Base-by-base conservation (phyloP, 257 asterid genomes). In the Dorcoceras hygrometricum region DNA sequence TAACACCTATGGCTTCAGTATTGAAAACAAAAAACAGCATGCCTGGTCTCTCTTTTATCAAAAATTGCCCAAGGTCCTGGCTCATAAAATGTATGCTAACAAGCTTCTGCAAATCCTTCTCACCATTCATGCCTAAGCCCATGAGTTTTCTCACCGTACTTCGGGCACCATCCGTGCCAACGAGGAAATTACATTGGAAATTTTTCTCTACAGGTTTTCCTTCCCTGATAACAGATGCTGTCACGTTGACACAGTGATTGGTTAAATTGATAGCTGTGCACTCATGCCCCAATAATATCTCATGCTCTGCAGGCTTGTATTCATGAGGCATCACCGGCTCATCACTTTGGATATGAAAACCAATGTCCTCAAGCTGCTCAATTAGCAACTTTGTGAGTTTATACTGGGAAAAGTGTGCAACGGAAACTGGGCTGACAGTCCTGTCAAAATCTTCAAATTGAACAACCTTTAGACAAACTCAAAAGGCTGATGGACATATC, bases 371-470 rank as follows among this genome's bases (percentile, higher is more conserved):
- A 27, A 90, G 88, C 79, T 90, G 88, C 74, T 86, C 75, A 67
- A 81, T 64, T 61, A 90, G 85, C 76, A 93, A 70, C 27, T 78
- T 68, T 76, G 81, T 75, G 58, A 93, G 91, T 76, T 93, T 93
- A 76, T 93, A 86, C 81, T 93, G 99, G 55, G 99, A 88, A 77
- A 86, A 93, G 81, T 93, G 97, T 59, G 99, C 95, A 78, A 93
- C 99, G 58, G 97, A 86, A 67, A 87, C 86, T 67, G 96, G 96
- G 78, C 97, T 93, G 75, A 68, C 85, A 67, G 74, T 76, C 72
- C 74, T 85, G 67, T 85, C 94, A 81, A 93, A 88, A 85, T 93
- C 99, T 93, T 77, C 67, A 68, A 10, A 68, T 59, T 55, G 75
- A 20, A 71, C 46, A 64, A 25, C 27, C 55, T 48, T 73, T 63